Base-by-base conservation (phyloP, 1,284 basidiomycete species). In the Malassezia psittaci region DNA sequence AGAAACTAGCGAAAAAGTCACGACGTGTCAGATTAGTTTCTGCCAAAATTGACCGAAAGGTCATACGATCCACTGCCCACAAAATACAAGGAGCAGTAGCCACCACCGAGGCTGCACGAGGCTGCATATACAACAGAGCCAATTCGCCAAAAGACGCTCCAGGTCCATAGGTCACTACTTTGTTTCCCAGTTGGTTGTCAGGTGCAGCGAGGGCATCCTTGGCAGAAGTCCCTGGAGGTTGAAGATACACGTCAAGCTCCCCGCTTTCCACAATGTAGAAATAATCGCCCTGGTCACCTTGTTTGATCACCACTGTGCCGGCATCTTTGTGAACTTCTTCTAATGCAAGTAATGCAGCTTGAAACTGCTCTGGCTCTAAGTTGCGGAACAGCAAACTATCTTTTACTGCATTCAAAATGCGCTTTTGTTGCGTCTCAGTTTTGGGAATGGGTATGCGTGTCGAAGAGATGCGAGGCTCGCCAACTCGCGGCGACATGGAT, bases 211-310 rank as follows among this genome's bases (percentile, higher is more conserved):
- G 41, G 7, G 61, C 52, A 1, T 46, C 61, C 24, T 32, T 40
- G 46, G 67, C 39, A 1, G 59, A 47, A 4, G 58, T 48, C 2
- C 57, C 66, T n/a, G 65, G 57, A 39, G 52, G 83, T 53, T 77
- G 77, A 65, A 93, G 87, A 77, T 84, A 96, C 68, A 90, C 88
- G 69, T 94, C 83, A 56, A 98, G 80, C 48, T 84, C 78, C 1
- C 93, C 93, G 40, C 82, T 81, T 77, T 98, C 94, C 63, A 96
- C 90, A 54, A 96, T 87, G 77, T 98, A 99, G 76, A 96, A 98
- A 78, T 85, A 94, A 71, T 96, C 91, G 48, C 93, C 93, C 37
- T 89, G 87, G 63, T 91, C 93, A 44, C 94, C 93, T 77, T 99
- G 93, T 59, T 88, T 83, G 67, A 99, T 96, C 58, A 99, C 86